A percentile compares a stretch with the other conserved stretches of the same genome.
These are phyloP conservation scores for Fusarium illudens DNA, from an alignment of 2,329 filamentous ascomycete genomes.

Conservation along the genomic window DNA sequence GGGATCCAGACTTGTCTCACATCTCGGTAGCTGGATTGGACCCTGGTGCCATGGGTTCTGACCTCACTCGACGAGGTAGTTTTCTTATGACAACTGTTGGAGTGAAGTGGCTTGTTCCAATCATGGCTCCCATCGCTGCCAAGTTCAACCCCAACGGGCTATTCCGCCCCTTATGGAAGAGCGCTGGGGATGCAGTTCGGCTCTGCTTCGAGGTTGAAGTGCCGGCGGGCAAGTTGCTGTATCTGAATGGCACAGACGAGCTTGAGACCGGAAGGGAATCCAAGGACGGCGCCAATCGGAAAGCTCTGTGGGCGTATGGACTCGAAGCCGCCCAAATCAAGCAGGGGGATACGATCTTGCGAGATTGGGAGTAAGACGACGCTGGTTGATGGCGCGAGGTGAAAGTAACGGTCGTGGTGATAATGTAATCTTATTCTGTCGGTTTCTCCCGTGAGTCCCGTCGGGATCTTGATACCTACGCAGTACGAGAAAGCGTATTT, in stretches of 20 bases:
- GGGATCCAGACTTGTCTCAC: conserved; percentile 46
- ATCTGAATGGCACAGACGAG: conserved; percentile 47
- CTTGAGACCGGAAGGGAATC: conserved; percentile 43
- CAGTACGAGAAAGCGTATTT: neutral
- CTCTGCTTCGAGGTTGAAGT: conserved; percentile 44
- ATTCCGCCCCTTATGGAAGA: conserved; percentile 44
- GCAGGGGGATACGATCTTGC: conserved; percentile 40
- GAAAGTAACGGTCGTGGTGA: neutral
- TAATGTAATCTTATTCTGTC: neutral
- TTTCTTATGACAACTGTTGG: conserved; percentile 35
- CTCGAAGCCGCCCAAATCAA: conserved; percentile 39
- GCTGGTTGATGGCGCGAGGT: neutral
- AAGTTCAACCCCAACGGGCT: conserved; percentile 44
- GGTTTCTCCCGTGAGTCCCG: neutral
- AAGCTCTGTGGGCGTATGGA: conserved; percentile 45
- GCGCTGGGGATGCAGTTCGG: conserved; percentile 45
- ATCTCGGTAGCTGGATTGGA: conserved; percentile 50
- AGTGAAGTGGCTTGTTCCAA: conserved; percentile 39
- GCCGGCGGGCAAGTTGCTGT: conserved; percentile 43
- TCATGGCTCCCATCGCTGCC: conserved; percentile 36
- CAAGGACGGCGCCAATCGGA: conserved; percentile 43
- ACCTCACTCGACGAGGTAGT: conserved; percentile 41
- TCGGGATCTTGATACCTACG: neutral
- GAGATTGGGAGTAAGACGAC: conserved; percentile 39
- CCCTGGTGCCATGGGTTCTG: conserved; percentile 50